These are phyloP conservation scores for Penicillium pancosmium DNA, from an alignment of 495 filamentous ascomycete species.

Conservation along the genomic window DNA sequence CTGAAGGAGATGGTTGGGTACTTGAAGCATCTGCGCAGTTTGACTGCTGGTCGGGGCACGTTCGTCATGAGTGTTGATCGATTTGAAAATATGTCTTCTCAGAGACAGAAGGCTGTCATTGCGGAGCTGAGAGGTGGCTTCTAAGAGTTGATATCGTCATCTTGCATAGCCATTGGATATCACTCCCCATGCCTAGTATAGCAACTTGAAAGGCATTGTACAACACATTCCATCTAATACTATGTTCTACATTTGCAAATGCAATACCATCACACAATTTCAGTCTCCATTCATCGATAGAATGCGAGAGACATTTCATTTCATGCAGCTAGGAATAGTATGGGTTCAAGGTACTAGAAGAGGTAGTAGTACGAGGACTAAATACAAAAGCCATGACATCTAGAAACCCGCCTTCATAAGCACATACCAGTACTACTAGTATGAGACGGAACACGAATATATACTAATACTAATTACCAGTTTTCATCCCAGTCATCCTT, in stretches of 20 bases:
- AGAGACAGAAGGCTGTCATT: slow-evolving; percentile 60
- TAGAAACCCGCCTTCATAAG: slow-evolving; percentile 1
- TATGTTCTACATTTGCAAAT: too few species aligned
- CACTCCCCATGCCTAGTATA: neutral
- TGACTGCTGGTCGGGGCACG: slow-evolving; percentile 87
- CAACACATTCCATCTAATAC: neutral
- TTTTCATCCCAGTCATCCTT: slow-evolving; percentile 70
- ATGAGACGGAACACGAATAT: slow-evolving; percentile 14
- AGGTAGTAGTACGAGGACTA: neutral
- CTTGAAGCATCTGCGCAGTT: slow-evolving; percentile 80
- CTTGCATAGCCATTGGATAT: neutral
- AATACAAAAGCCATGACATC: slow-evolving; percentile 18
- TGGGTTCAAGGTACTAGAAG: slow-evolving; percentile 3
- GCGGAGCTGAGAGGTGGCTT: slow-evolving; percentile 49
- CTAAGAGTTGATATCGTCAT: slow-evolving; percentile 10
- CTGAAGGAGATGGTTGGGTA: slow-evolving; percentile 98
- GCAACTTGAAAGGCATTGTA: neutral
- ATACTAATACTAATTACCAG: slow-evolving; percentile 49
- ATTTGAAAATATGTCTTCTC: slow-evolving; percentile 81
- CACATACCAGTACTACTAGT: slow-evolving; percentile 8
- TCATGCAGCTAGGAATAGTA: slow-evolving; percentile 24
- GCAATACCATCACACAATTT: too few species aligned
- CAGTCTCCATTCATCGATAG: neutral
- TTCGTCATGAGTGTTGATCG: slow-evolving; percentile 91
- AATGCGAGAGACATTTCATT: slow-evolving; percentile 9